Evolutionary conservation across 2,329 filamentous ascomycete species (phyloP).

Genomic region (Plectosphaerella plurivora): DNA sequence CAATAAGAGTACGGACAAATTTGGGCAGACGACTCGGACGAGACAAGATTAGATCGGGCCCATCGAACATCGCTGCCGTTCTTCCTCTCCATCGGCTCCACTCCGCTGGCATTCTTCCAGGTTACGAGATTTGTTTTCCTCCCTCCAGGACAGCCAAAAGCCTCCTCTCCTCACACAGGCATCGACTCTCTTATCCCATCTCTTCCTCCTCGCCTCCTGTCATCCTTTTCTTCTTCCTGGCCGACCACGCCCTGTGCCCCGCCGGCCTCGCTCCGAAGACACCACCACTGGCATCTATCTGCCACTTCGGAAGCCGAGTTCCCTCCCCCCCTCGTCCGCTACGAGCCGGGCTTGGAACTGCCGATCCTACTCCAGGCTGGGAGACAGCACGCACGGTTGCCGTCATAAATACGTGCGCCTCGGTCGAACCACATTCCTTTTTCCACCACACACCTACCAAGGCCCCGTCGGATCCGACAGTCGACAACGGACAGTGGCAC

Average conservation of each 20-base stretch:
- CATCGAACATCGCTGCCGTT: too few relatives aligned
- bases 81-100: too few relatives aligned
- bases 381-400: not conserved
- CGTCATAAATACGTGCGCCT: not conserved
- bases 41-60: too few relatives aligned
- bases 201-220: not conserved
- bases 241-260: not conserved
- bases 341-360: not conserved
- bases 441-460: constrained; percentile 5
- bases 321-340: too few relatives aligned
- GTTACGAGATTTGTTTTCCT: too few relatives aligned
- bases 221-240: not conserved
- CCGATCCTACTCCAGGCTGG: not conserved
- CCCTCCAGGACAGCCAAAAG: too few relatives aligned
- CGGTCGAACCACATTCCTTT: not conserved
- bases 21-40: too few relatives aligned
- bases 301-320: too few relatives aligned
- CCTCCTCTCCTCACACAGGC: not conserved
- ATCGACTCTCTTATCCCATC: not conserved
- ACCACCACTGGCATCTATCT: too few relatives aligned
- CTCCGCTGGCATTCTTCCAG: too few relatives aligned
- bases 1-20: too few relatives aligned
- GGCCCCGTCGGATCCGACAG: not conserved
- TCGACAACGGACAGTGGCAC: constrained; percentile 3
- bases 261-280: not conserved